A percentile compares a stretch with the other conserved stretches of the same genome.
Evolutionary conservation across 2,329 filamentous ascomycete species (phyloP).

Genomic region (Blumeria graminis): DNA sequence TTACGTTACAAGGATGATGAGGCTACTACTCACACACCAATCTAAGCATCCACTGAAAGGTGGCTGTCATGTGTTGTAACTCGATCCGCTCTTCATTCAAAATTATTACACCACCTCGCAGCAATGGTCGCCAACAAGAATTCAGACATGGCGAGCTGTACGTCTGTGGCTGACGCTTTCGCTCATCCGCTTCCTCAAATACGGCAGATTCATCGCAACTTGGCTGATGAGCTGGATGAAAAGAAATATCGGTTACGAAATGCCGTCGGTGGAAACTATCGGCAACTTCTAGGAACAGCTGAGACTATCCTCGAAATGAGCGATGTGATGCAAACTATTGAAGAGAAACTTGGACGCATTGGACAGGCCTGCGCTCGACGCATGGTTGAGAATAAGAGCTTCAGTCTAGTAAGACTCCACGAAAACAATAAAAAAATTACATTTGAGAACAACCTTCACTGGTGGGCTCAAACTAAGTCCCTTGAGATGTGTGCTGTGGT

Average conservation of each 20-base stretch:
- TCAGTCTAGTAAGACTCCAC: conserved; percentile 27
- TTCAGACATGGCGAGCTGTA: conserved; percentile 28
- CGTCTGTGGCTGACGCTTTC: conserved; percentile 16
- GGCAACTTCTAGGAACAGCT: conserved; percentile 73
- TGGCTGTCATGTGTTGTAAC: too few species aligned
- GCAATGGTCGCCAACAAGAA: conserved; percentile 13
- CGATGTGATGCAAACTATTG: conserved; percentile 47
- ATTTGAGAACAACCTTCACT: conserved; percentile 10
- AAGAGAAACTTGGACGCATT: conserved; percentile 45
- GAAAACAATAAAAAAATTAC: conserved; percentile 10
- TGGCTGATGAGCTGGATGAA: conserved; percentile 35
- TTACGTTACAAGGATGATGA: too few species aligned
- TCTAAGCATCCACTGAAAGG: too few species aligned
- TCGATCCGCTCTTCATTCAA: too few species aligned
- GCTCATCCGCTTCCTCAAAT: conserved; percentile 36
- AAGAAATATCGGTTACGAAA: conserved; percentile 36
- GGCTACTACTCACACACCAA: too few species aligned
- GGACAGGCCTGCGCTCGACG: conserved; percentile 54
- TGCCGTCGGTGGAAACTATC: conserved; percentile 47
- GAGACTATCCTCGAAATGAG: conserved; percentile 89
- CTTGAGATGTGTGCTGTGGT: conserved; percentile 27
- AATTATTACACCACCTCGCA: too few species aligned
- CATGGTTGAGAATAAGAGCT: conserved; percentile 40
- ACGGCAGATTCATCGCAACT: conserved; percentile 33
- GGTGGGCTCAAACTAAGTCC: conserved; percentile 22